phyloP scores from a whole-genome alignment of 495 filamentous ascomycete genomes.

The Neurospora intermedia region DNA sequence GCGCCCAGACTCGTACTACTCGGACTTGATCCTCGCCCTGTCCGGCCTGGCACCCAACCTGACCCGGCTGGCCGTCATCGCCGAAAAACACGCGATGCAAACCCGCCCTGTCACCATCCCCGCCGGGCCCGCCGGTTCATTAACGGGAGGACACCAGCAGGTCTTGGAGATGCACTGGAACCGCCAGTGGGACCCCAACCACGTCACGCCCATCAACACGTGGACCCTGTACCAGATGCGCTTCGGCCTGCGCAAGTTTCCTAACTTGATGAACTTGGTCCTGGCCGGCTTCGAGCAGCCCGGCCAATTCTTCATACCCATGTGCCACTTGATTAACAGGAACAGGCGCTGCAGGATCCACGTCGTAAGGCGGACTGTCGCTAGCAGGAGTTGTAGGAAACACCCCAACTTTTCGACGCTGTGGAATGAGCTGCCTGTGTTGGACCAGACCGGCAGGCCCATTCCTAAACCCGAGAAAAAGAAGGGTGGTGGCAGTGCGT shows the following conservation, averaged over 20 bases:
- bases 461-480: not conserved
- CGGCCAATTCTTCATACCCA: not conserved
- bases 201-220: not conserved
- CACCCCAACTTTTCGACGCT: not conserved
- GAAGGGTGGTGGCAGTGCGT: not conserved
- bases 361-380: not conserved
- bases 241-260: not conserved
- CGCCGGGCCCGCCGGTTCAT: not conserved
- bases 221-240: not conserved
- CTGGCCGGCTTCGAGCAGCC: not conserved
- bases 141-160: not conserved
- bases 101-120: not conserved
- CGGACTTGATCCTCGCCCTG: slow-evolving; percentile 1
- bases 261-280: not conserved
- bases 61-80: slow-evolving; percentile 5
- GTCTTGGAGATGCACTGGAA: not conserved
- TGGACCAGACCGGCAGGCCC: not conserved
- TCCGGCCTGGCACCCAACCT: slow-evolving; percentile 1
- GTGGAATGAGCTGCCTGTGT: not conserved
- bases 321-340: not conserved
- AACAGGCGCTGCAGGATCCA: not conserved
- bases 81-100: slow-evolving; percentile 4
- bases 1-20: not conserved
- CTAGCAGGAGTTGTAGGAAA: not conserved
- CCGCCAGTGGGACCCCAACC: slow-evolving; percentile 3